Evolutionary conservation across 495 filamentous ascomycete species (phyloP).

Genomic region (Aspergillus egyptiacus): DNA sequence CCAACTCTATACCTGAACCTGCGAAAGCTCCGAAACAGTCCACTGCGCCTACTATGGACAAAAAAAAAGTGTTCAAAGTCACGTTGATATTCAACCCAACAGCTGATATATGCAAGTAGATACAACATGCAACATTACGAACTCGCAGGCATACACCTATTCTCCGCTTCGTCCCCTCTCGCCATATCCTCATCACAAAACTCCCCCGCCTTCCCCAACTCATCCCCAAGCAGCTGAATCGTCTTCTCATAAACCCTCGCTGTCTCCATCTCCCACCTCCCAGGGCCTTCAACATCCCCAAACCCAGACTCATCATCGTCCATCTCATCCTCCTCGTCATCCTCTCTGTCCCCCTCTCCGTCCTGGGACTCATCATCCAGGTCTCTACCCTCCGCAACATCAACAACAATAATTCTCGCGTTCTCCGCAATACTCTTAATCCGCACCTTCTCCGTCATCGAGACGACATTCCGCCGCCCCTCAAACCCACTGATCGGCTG

Average conservation of each 20-base stretch:
- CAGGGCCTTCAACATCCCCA: slow-evolving; percentile 20
- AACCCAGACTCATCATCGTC: slow-evolving; percentile 20
- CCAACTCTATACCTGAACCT: too few species aligned
- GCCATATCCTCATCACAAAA: slow-evolving; percentile 20
- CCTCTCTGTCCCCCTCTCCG: slow-evolving; percentile 18
- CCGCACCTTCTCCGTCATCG: slow-evolving; percentile 72
- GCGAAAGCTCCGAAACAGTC: too few species aligned
- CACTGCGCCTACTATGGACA: too few species aligned
- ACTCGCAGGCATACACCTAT: not conserved
- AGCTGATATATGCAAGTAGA: too few species aligned
- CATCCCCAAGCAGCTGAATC: slow-evolving; percentile 62
- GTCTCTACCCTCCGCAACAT: slow-evolving; percentile 33
- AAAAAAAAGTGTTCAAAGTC: too few species aligned
- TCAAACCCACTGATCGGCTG: slow-evolving; percentile 62
- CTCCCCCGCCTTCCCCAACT: slow-evolving; percentile 37
- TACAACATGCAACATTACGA: not conserved
- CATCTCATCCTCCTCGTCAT: slow-evolving; percentile 28
- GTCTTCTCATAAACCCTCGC: slow-evolving; percentile 74
- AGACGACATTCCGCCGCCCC: slow-evolving; percentile 38
- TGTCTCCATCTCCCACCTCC: slow-evolving; percentile 58
- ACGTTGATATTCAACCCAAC: too few species aligned
- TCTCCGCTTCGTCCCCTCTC: slow-evolving; percentile 2
- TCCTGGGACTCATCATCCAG: slow-evolving; percentile 25
- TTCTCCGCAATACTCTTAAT: slow-evolving; percentile 70
- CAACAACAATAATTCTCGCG: slow-evolving; percentile 59